Percentiles rank a stretch among this genome's conserved stretches.
Evolutionary conservation across 2,329 filamentous ascomycete species (phyloP).

Genomic region (Diaporthe australafricana): DNA sequence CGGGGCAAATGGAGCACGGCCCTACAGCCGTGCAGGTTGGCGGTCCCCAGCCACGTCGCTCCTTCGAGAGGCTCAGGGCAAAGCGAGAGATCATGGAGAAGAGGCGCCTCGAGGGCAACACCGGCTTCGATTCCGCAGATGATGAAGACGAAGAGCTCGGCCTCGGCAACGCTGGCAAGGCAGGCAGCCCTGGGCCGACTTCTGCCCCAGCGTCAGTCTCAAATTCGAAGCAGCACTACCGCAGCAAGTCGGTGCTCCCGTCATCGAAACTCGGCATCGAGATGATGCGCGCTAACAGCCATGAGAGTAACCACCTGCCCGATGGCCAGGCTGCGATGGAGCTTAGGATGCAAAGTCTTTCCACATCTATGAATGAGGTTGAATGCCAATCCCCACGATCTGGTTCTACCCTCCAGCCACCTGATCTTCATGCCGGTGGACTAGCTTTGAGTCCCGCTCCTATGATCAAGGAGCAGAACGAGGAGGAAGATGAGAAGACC

Average conservation of each 20-base stretch:
- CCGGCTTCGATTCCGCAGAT: constrained; percentile 82
- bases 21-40: constrained; percentile 54
- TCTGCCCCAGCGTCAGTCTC: constrained; percentile 30
- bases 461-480: constrained; percentile 25
- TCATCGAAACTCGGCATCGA: constrained; percentile 93
- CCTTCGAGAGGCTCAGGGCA: constrained; percentile 78
- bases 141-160: constrained; percentile 95
- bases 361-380: constrained; percentile 58
- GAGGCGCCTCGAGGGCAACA: constrained; percentile 73
- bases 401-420: constrained; percentile 34
- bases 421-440: constrained; percentile 30
- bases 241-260: constrained; percentile 70
- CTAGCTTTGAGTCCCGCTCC: constrained; percentile 27
- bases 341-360: constrained; percentile 62
- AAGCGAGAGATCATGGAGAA: constrained; percentile 83
- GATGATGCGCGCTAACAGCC: constrained; percentile 97
- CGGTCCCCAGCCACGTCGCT: constrained; percentile 66
- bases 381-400: constrained; percentile 40
- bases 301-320: constrained; percentile 76
- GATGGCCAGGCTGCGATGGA: constrained; percentile 62
- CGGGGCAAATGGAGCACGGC: constrained; percentile 67
- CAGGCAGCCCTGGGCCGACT: constrained; percentile 33
- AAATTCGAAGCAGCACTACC: constrained; percentile 56
- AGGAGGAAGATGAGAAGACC: constrained; percentile 40
- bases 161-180: constrained; percentile 51